These are phyloP conservation scores for Acidiella bohemica DNA, from an alignment of 495 filamentous ascomycete species.

Conservation along the genomic window DNA sequence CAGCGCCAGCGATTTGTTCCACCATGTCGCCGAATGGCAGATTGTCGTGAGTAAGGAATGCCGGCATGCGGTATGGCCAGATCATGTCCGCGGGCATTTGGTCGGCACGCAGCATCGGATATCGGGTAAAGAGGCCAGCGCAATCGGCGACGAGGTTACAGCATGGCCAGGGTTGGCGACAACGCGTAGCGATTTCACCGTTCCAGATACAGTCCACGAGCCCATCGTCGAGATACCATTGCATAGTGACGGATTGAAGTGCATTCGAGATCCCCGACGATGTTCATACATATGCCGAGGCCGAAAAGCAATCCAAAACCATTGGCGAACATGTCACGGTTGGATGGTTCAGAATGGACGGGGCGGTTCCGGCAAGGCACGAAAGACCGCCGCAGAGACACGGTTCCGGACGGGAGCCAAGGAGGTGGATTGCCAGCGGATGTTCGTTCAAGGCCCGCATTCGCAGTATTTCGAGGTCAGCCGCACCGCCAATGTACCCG, in stretches of 20 bases:
- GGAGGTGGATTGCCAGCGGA: background rate
- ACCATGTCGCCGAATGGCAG: background rate
- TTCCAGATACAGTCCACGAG: background rate
- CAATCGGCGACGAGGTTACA: background rate
- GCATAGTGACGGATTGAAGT: background rate
- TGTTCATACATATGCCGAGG: conserved; percentile 1
- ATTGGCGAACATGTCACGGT: background rate
- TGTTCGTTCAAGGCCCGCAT: background rate
- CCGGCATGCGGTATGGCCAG: background rate
- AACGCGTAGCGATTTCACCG: background rate
- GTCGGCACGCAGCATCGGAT: background rate
- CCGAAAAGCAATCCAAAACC: background rate
- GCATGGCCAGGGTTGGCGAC: background rate
- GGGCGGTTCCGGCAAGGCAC: background rate
- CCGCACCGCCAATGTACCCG: background rate
- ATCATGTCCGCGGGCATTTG: background rate
- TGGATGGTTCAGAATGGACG: background rate
- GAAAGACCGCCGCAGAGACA: background rate
- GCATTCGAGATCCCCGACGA: background rate
- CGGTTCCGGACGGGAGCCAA: background rate
- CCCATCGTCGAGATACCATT: background rate
- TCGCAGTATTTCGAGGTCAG: background rate
- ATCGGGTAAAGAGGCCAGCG: background rate
- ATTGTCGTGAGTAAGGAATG: background rate
- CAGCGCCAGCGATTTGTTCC: background rate